Evolutionary conservation across 352 stramenopile genomes (phyloP).

Genomic region (Pythium rhizo-oryzae): DNA sequence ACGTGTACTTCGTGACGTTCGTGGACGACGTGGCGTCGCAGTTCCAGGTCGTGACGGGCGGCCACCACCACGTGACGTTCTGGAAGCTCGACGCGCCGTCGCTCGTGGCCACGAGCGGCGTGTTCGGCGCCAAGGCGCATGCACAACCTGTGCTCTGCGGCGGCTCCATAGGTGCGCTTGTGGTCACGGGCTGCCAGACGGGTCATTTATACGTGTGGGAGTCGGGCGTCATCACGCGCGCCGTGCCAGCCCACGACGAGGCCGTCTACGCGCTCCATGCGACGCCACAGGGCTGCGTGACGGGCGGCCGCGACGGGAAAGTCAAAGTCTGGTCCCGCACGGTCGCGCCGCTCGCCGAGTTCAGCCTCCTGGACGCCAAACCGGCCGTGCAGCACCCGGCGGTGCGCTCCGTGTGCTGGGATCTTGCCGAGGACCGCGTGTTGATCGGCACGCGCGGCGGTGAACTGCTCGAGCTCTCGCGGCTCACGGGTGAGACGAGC

Average conservation of each 20-base stretch:
- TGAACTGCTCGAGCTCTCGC: slow-evolving; percentile 69
- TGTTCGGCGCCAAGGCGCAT: slow-evolving; percentile 66
- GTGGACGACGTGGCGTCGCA: slow-evolving; percentile 47
- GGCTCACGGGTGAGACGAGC: slow-evolving; percentile 58
- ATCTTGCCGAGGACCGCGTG: slow-evolving; percentile 67
- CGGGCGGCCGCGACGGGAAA: slow-evolving; percentile 62
- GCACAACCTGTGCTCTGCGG: slow-evolving; percentile 64
- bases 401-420: slow-evolving; percentile 69
- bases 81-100: slow-evolving; percentile 59
- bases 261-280: slow-evolving; percentile 71
- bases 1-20: slow-evolving; percentile 66
- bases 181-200: slow-evolving; percentile 62
- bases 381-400: slow-evolving; percentile 48
- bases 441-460: slow-evolving; percentile 70
- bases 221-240: slow-evolving; percentile 50
- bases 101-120: slow-evolving; percentile 54
- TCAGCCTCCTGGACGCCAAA: slow-evolving; percentile 57
- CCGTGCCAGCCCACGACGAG: slow-evolving; percentile 67
- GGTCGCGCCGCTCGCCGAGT: slow-evolving; percentile 56
- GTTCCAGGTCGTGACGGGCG: slow-evolving; percentile 63
- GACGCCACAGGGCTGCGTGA: slow-evolving; percentile 55
- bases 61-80: slow-evolving; percentile 71
- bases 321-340: slow-evolving; percentile 70
- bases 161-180: slow-evolving; percentile 47
- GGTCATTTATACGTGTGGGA: slow-evolving; percentile 82